Percentiles rank a stretch among this genome's conserved stretches.
phyloP scores from a whole-genome alignment of 371 early-diverging fungal species.

The Mortierella sp. region DNA sequence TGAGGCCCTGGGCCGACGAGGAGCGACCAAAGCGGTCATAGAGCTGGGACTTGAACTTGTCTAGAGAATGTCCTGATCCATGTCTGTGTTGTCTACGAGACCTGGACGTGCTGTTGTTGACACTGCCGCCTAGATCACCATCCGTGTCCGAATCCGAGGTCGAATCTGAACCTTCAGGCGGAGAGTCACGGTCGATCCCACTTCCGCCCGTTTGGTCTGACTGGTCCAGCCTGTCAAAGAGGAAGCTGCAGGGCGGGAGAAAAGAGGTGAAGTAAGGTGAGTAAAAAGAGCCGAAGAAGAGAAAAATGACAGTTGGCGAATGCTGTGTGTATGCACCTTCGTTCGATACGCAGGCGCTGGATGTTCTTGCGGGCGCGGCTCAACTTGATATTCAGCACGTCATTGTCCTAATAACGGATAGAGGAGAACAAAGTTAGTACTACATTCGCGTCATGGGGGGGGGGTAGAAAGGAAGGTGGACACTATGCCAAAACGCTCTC shows the following conservation, averaged over 20 bases:
- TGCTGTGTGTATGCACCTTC: slow-evolving; percentile 32
- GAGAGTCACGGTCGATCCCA: slow-evolving; percentile 22
- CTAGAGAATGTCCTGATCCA: too few relatives aligned
- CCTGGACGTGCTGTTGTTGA: background rate
- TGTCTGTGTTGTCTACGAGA: too few relatives aligned
- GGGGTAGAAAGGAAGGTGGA: too few relatives aligned
- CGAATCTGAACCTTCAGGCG: slow-evolving; percentile 3
- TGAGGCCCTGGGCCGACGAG: too few relatives aligned
- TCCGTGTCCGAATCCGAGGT: slow-evolving; percentile 34
- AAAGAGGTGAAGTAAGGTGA: background rate
- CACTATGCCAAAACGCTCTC: too few relatives aligned
- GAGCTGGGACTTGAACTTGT: too few relatives aligned
- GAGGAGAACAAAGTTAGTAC: background rate
- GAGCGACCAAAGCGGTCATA: too few relatives aligned
- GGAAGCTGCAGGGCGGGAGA: slow-evolving; percentile 17
- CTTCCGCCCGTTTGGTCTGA: slow-evolving; percentile 16
- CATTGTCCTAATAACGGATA: slow-evolving; percentile 34
- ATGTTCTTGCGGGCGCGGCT: slow-evolving; percentile 52
- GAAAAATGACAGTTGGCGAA: background rate
- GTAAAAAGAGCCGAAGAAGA: background rate
- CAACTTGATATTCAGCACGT: slow-evolving; percentile 46
- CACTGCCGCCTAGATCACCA: slow-evolving; percentile 14
- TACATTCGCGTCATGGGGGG: too few relatives aligned
- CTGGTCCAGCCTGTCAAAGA: slow-evolving; percentile 36
- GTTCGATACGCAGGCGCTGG: slow-evolving; percentile 42